Conservation (phyloP, 2,329 filamentous ascomycete genomes). For the Stagonosporopsis cucurbitacearum region DNA sequence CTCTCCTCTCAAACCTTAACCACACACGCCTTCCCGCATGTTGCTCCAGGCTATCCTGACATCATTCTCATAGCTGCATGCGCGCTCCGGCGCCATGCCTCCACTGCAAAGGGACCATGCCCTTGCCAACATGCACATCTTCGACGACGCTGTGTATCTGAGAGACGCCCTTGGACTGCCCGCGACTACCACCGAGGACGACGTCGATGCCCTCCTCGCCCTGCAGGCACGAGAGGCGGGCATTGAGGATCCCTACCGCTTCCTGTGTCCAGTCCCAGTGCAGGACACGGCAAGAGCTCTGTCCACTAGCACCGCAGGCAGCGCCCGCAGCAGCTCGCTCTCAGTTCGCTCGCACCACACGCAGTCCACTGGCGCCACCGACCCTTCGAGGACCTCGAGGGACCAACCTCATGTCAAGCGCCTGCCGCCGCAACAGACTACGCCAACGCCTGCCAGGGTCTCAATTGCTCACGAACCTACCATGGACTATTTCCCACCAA, state of each 20-base stretch:
- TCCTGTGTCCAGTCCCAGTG: conserved; percentile 32
- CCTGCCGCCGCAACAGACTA: conserved; percentile 25
- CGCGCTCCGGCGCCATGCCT: conserved; percentile 44
- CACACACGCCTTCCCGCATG: conserved; percentile 28
- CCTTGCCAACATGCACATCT: conserved; percentile 41
- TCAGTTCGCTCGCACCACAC: conserved; percentile 46
- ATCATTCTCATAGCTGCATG: conserved; percentile 38
- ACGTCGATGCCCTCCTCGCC: conserved; percentile 39
- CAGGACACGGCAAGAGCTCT: conserved; percentile 36
- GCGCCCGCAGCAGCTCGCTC: conserved; percentile 41
- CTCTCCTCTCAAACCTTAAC: conserved; percentile 14
- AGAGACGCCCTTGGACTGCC: conserved; percentile 41
- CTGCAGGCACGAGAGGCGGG: conserved; percentile 39
- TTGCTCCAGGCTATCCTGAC: conserved; percentile 26
- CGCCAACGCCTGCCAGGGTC: conserved; percentile 23
- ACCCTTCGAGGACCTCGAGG: conserved; percentile 42
- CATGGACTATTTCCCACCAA: conserved; percentile 25
- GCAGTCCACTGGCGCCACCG: conserved; percentile 44
- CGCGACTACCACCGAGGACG: conserved; percentile 38
- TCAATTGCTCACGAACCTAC: conserved; percentile 30
- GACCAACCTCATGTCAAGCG: conserved; percentile 34
- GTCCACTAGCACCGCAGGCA: conserved; percentile 41
- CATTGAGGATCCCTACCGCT: conserved; percentile 43
- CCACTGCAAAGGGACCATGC: conserved; percentile 33
- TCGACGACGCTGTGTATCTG: conserved; percentile 43